Evolutionary conservation across 257 asterid species (phyloP).

Genomic region (Anisodus acutangulus): DNA sequence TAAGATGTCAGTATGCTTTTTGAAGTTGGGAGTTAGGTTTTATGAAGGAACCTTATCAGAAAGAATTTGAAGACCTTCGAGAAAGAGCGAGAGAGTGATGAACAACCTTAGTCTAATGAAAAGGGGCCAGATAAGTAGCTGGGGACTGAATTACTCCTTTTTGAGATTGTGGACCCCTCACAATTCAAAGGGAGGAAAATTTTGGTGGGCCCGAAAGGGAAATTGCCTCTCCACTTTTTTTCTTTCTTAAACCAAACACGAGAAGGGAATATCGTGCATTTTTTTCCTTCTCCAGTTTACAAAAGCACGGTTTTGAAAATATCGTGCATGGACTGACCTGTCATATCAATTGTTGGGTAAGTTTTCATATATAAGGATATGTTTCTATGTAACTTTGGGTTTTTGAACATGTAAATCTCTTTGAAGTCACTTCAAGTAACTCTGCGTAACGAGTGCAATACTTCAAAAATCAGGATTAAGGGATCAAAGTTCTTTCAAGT

Average conservation of each 20-base stretch:
- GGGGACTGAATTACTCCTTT: neutral
- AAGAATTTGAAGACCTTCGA: neutral
- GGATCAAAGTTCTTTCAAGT: conserved; percentile 1
- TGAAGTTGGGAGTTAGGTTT: neutral
- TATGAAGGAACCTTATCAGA: conserved; percentile 18
- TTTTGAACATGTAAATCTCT: neutral
- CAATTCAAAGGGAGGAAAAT: neutral
- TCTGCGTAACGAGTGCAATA: neutral
- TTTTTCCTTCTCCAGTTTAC: conserved; percentile 13
- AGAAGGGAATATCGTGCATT: neutral
- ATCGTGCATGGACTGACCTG: neutral
- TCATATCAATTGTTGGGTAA: neutral
- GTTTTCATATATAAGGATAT: conserved; percentile 11
- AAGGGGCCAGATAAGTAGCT: conserved; percentile 4
- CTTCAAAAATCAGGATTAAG: neutral
- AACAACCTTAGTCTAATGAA: neutral
- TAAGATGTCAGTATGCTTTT: conserved; percentile 10
- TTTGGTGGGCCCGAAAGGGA: neutral
- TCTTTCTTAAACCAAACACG: neutral
- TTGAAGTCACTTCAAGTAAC: neutral
- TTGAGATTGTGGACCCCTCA: conserved; percentile 2
- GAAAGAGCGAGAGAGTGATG: conserved; percentile 18
- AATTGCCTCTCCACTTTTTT: neutral
- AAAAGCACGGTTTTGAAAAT: conserved; percentile 10
- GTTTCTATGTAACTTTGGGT: neutral